Evolutionary conservation across 2,329 filamentous ascomycete genomes (phyloP).

Genomic region (Beauveria sp.): DNA sequence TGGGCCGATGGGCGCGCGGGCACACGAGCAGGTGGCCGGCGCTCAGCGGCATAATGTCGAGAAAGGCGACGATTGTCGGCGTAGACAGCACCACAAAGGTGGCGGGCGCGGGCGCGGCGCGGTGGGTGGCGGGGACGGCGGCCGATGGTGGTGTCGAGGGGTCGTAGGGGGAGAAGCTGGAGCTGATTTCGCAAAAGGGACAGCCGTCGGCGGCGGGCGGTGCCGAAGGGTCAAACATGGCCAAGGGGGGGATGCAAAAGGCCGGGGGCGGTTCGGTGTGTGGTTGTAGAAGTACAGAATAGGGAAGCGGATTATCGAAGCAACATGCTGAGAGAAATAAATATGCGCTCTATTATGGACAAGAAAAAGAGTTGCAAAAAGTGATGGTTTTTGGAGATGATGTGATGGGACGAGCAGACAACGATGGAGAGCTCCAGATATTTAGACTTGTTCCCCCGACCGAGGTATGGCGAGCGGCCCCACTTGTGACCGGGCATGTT

Average conservation of each 20-base stretch:
- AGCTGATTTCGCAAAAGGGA: slow-evolving; percentile 56
- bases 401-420: not conserved
- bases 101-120: slow-evolving; percentile 26
- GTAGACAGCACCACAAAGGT: slow-evolving; percentile 70
- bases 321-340: not conserved
- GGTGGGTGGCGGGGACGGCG: slow-evolving; percentile 23
- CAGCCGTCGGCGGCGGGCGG: slow-evolving; percentile 33
- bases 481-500: not conserved
- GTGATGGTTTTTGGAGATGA: not conserved
- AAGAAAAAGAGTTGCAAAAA: not conserved
- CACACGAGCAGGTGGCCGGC: slow-evolving; percentile 77
- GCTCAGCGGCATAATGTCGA: slow-evolving; percentile 87
- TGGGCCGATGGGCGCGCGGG: slow-evolving; percentile 68
- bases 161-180: slow-evolving; percentile 39
- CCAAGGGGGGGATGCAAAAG: not conserved
- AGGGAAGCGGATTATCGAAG: not conserved
- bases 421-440: not conserved
- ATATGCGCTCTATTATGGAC: not conserved
- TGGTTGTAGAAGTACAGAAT: not conserved
- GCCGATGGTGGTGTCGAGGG: slow-evolving; percentile 36
- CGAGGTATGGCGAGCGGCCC: slow-evolving; percentile 8
- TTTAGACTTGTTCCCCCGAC: not conserved
- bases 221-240: slow-evolving; percentile 28
- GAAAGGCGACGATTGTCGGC: slow-evolving; percentile 70
- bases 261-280: not conserved